Conservation (phyloP, 768 basidiomycete genomes). For the Leucosporidium scottii region DNA sequence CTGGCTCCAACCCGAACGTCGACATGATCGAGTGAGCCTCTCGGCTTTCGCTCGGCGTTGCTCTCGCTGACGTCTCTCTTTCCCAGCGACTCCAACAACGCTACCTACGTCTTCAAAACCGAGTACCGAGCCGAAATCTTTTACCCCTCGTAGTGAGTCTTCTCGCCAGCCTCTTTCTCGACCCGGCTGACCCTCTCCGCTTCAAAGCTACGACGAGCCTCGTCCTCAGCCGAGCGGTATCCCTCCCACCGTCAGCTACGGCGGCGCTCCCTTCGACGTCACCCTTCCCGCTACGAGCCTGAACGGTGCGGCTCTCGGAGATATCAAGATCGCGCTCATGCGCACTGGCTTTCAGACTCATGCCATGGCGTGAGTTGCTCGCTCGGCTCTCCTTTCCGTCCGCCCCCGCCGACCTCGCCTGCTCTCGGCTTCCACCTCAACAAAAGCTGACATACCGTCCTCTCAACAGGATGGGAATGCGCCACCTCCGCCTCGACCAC, state of each 20-base stretch:
- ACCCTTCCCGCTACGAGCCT: background rate
- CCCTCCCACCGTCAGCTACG: slow-evolving; percentile 54
- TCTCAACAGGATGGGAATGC: slow-evolving; percentile 3
- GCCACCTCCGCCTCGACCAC: slow-evolving; percentile 56
- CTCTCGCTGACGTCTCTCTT: background rate
- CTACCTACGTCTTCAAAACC: slow-evolving; percentile 44
- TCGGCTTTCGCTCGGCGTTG: background rate
- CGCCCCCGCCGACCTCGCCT: no score
- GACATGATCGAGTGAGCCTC: slow-evolving; percentile 45
- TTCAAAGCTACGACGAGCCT: slow-evolving; percentile 51
- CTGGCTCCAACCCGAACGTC: slow-evolving; percentile 84
- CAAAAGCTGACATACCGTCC: no score
- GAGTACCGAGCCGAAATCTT: slow-evolving; percentile 63
- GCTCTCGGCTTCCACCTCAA: no score
- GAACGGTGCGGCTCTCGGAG: slow-evolving; percentile 61
- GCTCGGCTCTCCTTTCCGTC: no score
- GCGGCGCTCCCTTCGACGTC: slow-evolving; percentile 71
- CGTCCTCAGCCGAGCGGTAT: slow-evolving; percentile 60
- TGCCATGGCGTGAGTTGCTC: no score
- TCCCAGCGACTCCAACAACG: background rate
- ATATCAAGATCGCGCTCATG: slow-evolving; percentile 95
- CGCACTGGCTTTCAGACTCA: slow-evolving; percentile 68
- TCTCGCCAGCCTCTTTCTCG: no score
- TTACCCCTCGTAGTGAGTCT: no score
- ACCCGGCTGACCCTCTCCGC: background rate